Percentiles rank a stretch among this genome's conserved stretches.
These are phyloP conservation scores for Penicillium herquei DNA, from an alignment of 495 filamentous ascomycete genomes.

Conservation along the genomic window DNA sequence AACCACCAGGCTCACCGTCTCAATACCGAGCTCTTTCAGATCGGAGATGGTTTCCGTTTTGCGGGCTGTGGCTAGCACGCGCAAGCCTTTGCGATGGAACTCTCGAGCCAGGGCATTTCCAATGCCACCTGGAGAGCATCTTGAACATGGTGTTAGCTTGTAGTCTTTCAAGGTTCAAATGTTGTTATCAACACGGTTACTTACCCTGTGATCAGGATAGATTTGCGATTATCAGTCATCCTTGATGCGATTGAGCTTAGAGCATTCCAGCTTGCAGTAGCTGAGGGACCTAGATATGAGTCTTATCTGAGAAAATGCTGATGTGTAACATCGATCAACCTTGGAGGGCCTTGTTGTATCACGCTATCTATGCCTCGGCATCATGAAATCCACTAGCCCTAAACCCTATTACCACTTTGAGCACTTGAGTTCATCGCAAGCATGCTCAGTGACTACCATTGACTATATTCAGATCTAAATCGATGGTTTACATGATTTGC, in stretches of 20 bases:
- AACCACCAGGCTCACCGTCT: conserved; percentile 54
- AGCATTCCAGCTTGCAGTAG: too few relatives aligned
- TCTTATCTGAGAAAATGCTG: too few relatives aligned
- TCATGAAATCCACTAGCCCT: conserved; percentile 9
- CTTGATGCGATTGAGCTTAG: conserved; percentile 17
- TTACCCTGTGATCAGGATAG: conserved; percentile 49
- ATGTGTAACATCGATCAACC: too few relatives aligned
- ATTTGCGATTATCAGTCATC: conserved; percentile 33
- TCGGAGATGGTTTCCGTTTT: conserved; percentile 46
- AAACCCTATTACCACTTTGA: conserved; percentile 20
- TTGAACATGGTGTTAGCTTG: conserved; percentile 12
- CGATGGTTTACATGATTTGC: too few relatives aligned
- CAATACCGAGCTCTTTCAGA: conserved; percentile 47
- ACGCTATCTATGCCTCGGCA: conserved; percentile 12
- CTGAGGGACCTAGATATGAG: too few relatives aligned
- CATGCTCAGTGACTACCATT: too few relatives aligned
- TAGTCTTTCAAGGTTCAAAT: not conserved
- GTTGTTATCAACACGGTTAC: conserved; percentile 4
- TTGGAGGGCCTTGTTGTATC: too few relatives aligned
- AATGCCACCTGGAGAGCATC: conserved; percentile 57
- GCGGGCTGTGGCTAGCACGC: conserved; percentile 59
- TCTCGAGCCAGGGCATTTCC: conserved; percentile 57
- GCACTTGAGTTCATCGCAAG: not conserved
- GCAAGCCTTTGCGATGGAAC: conserved; percentile 50
- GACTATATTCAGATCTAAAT: too few relatives aligned